Evolutionary conservation across 495 filamentous ascomycete species (phyloP), one percentile per base, ranked within the genome.

Genomic region (Penicillium crystallinum): DNA sequence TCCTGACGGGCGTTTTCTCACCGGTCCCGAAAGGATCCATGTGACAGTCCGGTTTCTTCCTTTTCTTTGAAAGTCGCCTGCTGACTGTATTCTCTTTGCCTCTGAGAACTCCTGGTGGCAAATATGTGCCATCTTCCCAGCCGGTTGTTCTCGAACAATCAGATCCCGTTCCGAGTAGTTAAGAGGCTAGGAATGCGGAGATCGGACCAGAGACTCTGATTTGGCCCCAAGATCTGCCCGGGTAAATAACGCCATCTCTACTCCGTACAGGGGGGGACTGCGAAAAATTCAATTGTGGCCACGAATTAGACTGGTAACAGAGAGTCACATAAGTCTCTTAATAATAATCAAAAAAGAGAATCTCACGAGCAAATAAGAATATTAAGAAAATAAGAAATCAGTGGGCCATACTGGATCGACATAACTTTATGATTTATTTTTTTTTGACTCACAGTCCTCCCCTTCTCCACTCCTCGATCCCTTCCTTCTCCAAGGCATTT

Each of bases 361-460:
- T n/a, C n/a, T n/a, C n/a, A n/a, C n/a, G n/a, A n/a, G n/a, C n/a
- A n/a, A n/a, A n/a, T n/a, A n/a, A n/a, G n/a, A n/a, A n/a, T n/a
- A n/a, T n/a, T n/a, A n/a, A n/a, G n/a, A n/a, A n/a, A n/a, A n/a
- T n/a, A n/a, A n/a, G n/a, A n/a, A n/a, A n/a, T n/a, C n/a, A n/a
- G n/a, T n/a, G n/a, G n/a, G n/a, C n/a, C n/a, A n/a, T 27, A 3
- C 23, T 27, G 7, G 15, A 17, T 15, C 9, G 23, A 31, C 33
- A 39, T 46, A 45, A 49, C 30, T 36, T 27, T 27, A 27, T 27
- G 3, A 27, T 27, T 55, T 62, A n/a, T n/a, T 63, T 57, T 52
- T 53, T 47, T 46, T 63, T 63, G 62, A 65, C 56, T 65, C 62
- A n/a, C n/a, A 62, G 47, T 36, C 42, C 41, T 38, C 51, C 53